Conservation (phyloP, 805 yeast species). For the Jamesozyma spencerorum region DNA sequence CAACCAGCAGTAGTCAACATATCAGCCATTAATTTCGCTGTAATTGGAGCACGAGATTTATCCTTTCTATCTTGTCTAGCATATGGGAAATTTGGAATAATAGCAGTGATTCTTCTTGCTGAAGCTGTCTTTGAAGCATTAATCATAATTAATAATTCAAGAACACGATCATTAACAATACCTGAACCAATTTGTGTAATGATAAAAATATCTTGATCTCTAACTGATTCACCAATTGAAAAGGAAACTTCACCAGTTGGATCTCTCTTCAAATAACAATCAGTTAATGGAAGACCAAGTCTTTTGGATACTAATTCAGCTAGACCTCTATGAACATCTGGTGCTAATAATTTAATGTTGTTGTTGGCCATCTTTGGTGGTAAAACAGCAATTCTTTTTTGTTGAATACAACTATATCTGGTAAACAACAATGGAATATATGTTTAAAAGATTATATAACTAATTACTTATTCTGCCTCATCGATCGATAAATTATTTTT, state of each 20-base stretch:
- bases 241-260: slow-evolving; percentile 70
- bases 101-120: slow-evolving; percentile 78
- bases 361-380: slow-evolving; percentile 56
- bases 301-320: slow-evolving; percentile 59
- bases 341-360: slow-evolving; percentile 57
- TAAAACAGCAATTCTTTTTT: not conserved
- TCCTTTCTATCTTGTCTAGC: slow-evolving; percentile 84
- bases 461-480: not conserved
- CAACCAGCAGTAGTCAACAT: slow-evolving; percentile 78
- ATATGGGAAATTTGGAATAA: slow-evolving; percentile 76
- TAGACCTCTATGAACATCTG: slow-evolving; percentile 57
- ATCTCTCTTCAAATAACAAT: slow-evolving; percentile 55
- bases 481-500: no score
- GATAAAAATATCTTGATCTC: slow-evolving; percentile 77
- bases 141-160: slow-evolving; percentile 68
- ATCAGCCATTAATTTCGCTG: slow-evolving; percentile 77
- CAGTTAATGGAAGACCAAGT: slow-evolving; percentile 50
- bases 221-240: slow-evolving; percentile 69
- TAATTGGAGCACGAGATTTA: slow-evolving; percentile 75
- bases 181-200: slow-evolving; percentile 75
- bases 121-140: slow-evolving; percentile 81
- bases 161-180: slow-evolving; percentile 60
- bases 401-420: no score
- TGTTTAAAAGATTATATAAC: no score
- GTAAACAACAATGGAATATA: no score